Conservation (phyloP, 129 eudicot genomes). For the Cynara cardunculus region DNA sequence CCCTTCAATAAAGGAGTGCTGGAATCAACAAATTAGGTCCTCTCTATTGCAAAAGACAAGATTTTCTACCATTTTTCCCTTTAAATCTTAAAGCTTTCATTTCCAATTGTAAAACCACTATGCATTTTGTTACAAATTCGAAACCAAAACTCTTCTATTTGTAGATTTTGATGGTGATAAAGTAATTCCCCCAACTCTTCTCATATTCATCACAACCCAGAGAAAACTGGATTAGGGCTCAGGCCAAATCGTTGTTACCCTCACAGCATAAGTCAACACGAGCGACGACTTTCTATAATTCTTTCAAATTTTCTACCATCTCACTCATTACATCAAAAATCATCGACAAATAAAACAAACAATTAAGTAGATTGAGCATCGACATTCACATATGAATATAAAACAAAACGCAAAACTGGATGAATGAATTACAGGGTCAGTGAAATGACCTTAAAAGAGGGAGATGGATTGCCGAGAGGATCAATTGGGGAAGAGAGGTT, state of each 20-base stretch:
- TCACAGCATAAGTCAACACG: not conserved
- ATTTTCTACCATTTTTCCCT: not conserved
- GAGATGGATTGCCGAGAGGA: constrained; percentile 40
- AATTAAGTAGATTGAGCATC: not conserved
- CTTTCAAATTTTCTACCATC: not conserved
- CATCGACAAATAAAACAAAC: not conserved
- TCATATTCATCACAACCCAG: not conserved
- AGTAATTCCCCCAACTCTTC: not conserved
- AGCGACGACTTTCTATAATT: not conserved
- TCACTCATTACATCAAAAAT: not conserved
- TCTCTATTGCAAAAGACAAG: not conserved
- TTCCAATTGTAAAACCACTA: not conserved
- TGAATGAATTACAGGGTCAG: not conserved
- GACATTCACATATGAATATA: not conserved
- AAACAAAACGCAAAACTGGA: not conserved
- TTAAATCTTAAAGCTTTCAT: not conserved
- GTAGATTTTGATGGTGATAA: not conserved
- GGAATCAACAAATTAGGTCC: not conserved
- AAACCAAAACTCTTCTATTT: not conserved
- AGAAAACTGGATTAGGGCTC: constrained; percentile 10
- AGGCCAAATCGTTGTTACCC: not conserved
- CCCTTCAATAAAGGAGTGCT: not conserved
- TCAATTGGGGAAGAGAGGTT: constrained; percentile 44
- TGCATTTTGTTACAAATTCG: not conserved
- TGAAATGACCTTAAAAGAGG: constrained; percentile 52